Conservation (phyloP, 345 rosid genomes). For the Passiflora organensis region DNA sequence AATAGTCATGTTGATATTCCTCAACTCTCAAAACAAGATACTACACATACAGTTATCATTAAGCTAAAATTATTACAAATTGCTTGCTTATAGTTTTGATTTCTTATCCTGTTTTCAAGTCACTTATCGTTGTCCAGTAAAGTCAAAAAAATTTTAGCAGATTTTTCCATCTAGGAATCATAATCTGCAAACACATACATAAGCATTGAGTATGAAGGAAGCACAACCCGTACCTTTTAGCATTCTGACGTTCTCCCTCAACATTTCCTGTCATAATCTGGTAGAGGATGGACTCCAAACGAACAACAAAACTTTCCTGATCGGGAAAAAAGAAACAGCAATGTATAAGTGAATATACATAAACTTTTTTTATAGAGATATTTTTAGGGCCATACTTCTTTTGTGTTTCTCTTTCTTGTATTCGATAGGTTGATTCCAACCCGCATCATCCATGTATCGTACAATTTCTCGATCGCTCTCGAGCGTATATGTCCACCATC, state of each 20-base stretch:
- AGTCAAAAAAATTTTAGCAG: too few relatives aligned
- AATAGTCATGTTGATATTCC: too few relatives aligned
- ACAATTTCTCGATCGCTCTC: conserved; percentile 37
- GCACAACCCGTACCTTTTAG: conserved; percentile 37
- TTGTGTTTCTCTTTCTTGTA: conserved; percentile 12
- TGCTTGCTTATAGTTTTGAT: too few relatives aligned
- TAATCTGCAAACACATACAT: too few relatives aligned
- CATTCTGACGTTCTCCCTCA: conserved; percentile 48
- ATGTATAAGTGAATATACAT: too few relatives aligned
- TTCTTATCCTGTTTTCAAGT: too few relatives aligned
- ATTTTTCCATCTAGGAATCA: too few relatives aligned
- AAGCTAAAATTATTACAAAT: too few relatives aligned
- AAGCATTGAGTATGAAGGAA: neutral
- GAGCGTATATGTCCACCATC: conserved; percentile 22
- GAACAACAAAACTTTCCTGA: conserved; percentile 56
- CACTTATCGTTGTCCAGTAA: too few relatives aligned
- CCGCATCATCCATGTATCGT: conserved; percentile 68
- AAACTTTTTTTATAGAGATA: too few relatives aligned
- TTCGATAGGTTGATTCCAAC: conserved; percentile 29
- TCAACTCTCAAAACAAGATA: too few relatives aligned
- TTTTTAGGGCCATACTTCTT: conserved; percentile 35
- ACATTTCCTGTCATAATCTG: conserved; percentile 41
- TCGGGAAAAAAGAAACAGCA: neutral
- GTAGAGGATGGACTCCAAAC: conserved; percentile 60
- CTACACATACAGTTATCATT: too few relatives aligned